These are phyloP conservation scores for Hypericum androsaemum DNA, from an alignment of 345 rosid species.

Conservation along the genomic window DNA sequence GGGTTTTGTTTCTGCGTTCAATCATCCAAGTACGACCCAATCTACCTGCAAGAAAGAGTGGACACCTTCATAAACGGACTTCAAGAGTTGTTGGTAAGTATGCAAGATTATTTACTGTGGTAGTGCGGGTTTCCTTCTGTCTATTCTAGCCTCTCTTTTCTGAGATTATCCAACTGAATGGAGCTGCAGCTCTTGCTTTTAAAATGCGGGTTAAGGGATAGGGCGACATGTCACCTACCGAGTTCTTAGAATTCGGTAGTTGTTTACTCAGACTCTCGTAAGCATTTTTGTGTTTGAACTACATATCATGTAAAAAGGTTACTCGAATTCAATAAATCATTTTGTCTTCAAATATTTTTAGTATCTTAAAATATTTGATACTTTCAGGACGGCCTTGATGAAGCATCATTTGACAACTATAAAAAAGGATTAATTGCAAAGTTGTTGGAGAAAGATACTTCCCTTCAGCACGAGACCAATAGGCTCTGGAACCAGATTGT, in stretches of 20 bases:
- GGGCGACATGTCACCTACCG: no score
- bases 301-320: no score
- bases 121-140: neutral
- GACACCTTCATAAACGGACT: constrained; percentile 65
- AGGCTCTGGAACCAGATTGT: constrained; percentile 79
- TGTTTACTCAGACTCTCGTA: no score
- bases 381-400: constrained; percentile 69
- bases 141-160: neutral
- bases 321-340: no score
- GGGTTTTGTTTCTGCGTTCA: constrained; percentile 88
- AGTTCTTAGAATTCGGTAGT: no score
- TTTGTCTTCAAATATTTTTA: neutral
- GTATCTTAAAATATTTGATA: neutral
- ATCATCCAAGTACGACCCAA: constrained; percentile 75
- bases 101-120: constrained; percentile 11
- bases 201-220: no score
- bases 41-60: constrained; percentile 63
- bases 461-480: constrained; percentile 63
- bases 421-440: constrained; percentile 69
- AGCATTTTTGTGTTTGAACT: no score
- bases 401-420: constrained; percentile 61
- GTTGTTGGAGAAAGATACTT: constrained; percentile 85
- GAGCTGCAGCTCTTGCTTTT: neutral
- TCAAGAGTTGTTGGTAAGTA: constrained; percentile 58
- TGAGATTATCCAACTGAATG: neutral